Conservation (phyloP, 768 basidiomycete species). For the Fomitopsis serialis region DNA sequence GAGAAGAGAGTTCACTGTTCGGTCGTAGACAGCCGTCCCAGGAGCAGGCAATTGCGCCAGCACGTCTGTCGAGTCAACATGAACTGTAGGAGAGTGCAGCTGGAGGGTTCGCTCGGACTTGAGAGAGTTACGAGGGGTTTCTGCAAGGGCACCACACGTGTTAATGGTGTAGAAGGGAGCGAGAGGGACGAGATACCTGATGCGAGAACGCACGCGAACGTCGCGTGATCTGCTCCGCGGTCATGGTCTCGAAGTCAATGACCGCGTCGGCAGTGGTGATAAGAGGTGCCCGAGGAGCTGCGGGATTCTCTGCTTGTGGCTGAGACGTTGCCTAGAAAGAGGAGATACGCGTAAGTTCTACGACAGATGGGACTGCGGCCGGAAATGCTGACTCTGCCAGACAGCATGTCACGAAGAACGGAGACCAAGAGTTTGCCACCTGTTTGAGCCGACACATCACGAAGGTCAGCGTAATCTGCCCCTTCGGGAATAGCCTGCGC, state of each 20-base stretch:
- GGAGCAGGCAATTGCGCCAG: constrained; percentile 20
- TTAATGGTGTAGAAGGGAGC: background rate
- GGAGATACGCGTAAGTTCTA: background rate
- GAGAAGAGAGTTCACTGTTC: constrained; percentile 33
- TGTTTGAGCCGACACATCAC: constrained; percentile 50
- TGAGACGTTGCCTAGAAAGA: constrained; percentile 39
- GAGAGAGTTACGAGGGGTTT: constrained; percentile 24
- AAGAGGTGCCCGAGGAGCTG: constrained; percentile 48
- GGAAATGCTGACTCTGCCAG: constrained; percentile 29
- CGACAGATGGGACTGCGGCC: too few relatives aligned
- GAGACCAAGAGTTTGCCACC: constrained; percentile 73
- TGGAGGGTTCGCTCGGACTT: constrained; percentile 23
- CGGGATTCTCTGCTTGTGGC: constrained; percentile 38
- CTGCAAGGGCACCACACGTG: constrained; percentile 3
- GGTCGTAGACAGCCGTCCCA: constrained; percentile 41
- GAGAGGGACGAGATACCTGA: constrained; percentile 39
- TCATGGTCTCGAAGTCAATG: constrained; percentile 52
- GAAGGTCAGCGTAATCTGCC: constrained; percentile 48
- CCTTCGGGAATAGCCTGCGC: constrained; percentile 46
- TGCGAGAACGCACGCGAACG: constrained; percentile 63
- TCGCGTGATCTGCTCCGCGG: constrained; percentile 49
- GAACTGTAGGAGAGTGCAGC: constrained; percentile 17
- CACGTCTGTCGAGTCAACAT: background rate
- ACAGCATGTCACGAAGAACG: constrained; percentile 58
- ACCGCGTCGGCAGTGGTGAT: constrained; percentile 49